Evolutionary conservation across 148 eudicot species (phyloP), one percentile per base, ranked within the genome.

Genomic region (Rheum nobile): DNA sequence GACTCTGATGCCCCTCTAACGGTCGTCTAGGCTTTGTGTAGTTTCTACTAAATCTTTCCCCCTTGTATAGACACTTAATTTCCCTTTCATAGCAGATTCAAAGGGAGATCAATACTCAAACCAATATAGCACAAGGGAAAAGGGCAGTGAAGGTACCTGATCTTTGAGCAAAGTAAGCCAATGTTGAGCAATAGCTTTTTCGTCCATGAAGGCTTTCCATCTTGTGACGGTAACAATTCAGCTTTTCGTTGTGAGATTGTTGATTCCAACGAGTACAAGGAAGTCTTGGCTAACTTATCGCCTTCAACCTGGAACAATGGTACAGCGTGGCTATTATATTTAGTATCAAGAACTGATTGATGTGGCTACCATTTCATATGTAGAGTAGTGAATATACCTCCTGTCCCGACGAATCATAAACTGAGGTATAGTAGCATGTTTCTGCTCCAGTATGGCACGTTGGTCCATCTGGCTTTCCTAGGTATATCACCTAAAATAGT

Each of bases 381-480:
- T 11, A 4, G 41, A 61, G 17, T 22, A 35, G 67, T 59, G 34
- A 44, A 65, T 46, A 69, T 31, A 93, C 98, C 90, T 89, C 72
- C 71, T 59, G 68, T 83, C 57, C 41, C 85, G 84, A 37, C 54
- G 74, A 48, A 38, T 87, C 82, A 79, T 80, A 79, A 73, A 86
- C 83, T n/a, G 98, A 88, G 29, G 97, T 85, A 73, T 79, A 95
- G 81, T 91, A 95, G 82, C 98, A 95, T 17, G 98, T 91, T 78
- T 91, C 97, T 19, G 93, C 83, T 38, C 98, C 98, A 0, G 96
- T 95, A 75, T 95, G 97, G 81, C 97, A 95, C 39, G 90, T 87
- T 41, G 97, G 97, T n/a, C 97, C 98, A 81, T 95, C 96, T 59
- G 98, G 97, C 84, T 82, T 88, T 74, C 97, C 98, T 50, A 91